Base-by-base conservation (phyloP, 495 filamentous ascomycete genomes). In the Aspergillus asperescens region DNA sequence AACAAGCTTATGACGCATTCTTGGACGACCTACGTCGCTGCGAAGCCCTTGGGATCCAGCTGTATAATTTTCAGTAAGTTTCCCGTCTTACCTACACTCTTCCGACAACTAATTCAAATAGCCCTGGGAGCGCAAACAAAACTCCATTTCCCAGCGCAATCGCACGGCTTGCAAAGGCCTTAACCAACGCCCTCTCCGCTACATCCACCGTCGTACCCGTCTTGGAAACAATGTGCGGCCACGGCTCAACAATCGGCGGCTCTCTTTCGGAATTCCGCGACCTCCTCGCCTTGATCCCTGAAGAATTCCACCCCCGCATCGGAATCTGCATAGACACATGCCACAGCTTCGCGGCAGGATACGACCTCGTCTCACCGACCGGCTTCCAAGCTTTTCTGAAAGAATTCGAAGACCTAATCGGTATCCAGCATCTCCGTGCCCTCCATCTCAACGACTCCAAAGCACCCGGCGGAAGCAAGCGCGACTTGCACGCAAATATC, bases 321-420 rank as follows among this genome's bases (percentile, higher is more conserved):
- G 93, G 93, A 25, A 89, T 98, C 29, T 98, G 93, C 69, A 81
- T 98, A 34, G 93, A 98, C 63, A 97, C 93, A 4, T 96, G 92
- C 71, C 93, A 98, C 72, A 81, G 89, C 58, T 96, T 96, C 62
- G 84, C 90, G 7, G 90, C 88, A 0, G 93, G 93, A 6, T 94
- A 97, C 65, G 93, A 98, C 69, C 77, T 98, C 29, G 81, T 86
- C 49, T 78, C 84, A 0, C 85, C 87, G 0, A 74, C 77, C 15
- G 80, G 89, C 0, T 97, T 93, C 70, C 71, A 77, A 31, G 64
- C 74, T 19, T 89, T 90, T 18, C 74, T 96, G 64, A 55, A 75
- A 8, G 73, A 85, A 35, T 96, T 98, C 62, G 84, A 95, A 57
- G 59, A 79, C n/a, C 71, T 87, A 13, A 83, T 98, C 16, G 93